phyloP scores from a whole-genome alignment of 371 early-diverging fungal genomes.

The Synchytrium microbalum region DNA sequence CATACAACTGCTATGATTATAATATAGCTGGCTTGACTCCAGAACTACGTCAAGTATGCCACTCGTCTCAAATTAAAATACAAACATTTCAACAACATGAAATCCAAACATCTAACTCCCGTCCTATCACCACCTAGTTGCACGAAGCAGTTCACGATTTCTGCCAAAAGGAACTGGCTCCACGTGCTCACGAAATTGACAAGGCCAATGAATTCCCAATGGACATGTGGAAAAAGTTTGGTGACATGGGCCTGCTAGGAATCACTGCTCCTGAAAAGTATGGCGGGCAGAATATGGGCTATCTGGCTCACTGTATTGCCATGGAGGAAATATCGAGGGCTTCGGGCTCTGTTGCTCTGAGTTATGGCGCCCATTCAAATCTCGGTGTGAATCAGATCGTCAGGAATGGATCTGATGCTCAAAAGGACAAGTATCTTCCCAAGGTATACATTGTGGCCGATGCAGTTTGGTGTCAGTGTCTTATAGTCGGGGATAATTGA shows the following conservation, averaged over 20 bases:
- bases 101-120: no score
- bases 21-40: not conserved
- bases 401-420: conserved; percentile 81
- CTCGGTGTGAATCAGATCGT: conserved; percentile 95
- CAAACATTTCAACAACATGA: no score
- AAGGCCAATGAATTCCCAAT: conserved; percentile 77
- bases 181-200: conserved; percentile 80
- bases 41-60: no score
- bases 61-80: no score
- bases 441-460: conserved; percentile 48
- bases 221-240: conserved; percentile 93
- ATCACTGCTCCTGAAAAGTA: conserved; percentile 78
- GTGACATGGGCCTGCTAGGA: conserved; percentile 92
- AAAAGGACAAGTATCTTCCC: conserved; percentile 87
- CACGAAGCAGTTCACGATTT: conserved; percentile 62
- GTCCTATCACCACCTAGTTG: no score
- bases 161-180: conserved; percentile 75
- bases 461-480: no score
- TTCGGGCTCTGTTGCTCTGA: conserved; percentile 84
- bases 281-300: conserved; percentile 89
- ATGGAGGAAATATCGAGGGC: conserved; percentile 93
- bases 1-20: not conserved
- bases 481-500: no score
- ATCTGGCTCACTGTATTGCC: conserved; percentile 82
- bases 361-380: conserved; percentile 96